Conservation (phyloP, 2,329 filamentous ascomycete genomes). For the Aspergillus felis region DNA sequence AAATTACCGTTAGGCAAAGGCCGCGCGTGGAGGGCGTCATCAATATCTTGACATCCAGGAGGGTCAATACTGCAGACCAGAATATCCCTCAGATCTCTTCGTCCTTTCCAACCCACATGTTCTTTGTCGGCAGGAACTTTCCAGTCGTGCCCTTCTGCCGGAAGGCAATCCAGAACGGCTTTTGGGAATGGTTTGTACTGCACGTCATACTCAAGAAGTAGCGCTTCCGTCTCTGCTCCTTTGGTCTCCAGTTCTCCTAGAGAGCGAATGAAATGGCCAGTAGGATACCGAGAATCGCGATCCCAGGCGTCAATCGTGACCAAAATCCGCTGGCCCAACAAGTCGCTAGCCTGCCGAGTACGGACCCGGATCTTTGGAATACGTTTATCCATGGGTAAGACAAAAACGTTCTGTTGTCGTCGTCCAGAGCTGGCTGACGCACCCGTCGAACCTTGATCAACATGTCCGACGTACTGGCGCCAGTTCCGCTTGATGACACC, state of each 20-base stretch:
- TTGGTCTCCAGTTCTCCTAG: constrained; percentile 93
- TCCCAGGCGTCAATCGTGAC: constrained; percentile 97
- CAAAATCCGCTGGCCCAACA: constrained; percentile 85
- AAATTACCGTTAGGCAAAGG: constrained; percentile 86
- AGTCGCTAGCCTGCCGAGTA: constrained; percentile 82
- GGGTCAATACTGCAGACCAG: constrained; percentile 98
- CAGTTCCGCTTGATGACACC: constrained; percentile 94
- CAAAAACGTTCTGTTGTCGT: constrained; percentile 86
- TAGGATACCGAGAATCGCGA: constrained; percentile 83
- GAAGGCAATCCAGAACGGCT: constrained; percentile 88
- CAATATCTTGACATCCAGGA: constrained; percentile 93
- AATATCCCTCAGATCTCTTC: constrained; percentile 77
- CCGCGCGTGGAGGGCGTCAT: constrained; percentile 89
- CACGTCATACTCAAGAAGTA: constrained; percentile 92
- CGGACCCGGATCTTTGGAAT: constrained; percentile 93
- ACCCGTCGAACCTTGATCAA: constrained; percentile 81
- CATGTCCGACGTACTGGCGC: constrained; percentile 95
- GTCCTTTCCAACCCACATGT: constrained; percentile 80
- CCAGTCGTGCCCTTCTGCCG: constrained; percentile 89
- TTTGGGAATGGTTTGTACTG: constrained; percentile 97
- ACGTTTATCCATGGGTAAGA: constrained; percentile 96
- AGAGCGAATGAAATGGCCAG: constrained; percentile 89
- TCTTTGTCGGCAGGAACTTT: constrained; percentile 75
- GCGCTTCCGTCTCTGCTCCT: constrained; percentile 92
- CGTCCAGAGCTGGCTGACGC: constrained; percentile 70